Conservation (phyloP, 192 early-diverging fungal species). For the Entomortierella lignicola region DNA sequence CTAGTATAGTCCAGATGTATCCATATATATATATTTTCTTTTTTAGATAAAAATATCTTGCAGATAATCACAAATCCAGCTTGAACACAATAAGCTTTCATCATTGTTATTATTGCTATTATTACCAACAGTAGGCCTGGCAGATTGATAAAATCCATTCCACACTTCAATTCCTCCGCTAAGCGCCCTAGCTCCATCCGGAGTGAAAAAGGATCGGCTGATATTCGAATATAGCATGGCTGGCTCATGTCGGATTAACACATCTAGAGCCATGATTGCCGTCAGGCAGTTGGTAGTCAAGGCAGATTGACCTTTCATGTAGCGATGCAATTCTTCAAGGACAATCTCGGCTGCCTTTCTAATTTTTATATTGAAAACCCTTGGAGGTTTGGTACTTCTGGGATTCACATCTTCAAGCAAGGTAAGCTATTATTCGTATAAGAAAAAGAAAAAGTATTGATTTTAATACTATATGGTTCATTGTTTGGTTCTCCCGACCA, state of each 20-base stretch:
- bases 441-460: no score
- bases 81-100: no score
- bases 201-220: constrained; percentile 92
- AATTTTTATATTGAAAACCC: constrained; percentile 73
- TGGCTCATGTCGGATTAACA: constrained; percentile 86
- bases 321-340: constrained; percentile 68
- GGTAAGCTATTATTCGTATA: constrained; percentile 42
- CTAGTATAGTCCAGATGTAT: constrained; percentile 4
- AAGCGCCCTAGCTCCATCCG: constrained; percentile 61
- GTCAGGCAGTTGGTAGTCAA: constrained; percentile 55
- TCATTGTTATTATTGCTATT: not conserved
- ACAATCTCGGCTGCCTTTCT: constrained; percentile 75
- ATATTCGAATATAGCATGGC: constrained; percentile 83
- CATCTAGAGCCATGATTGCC: constrained; percentile 79
- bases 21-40: not conserved
- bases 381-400: constrained; percentile 31
- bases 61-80: not conserved
- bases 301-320: constrained; percentile 60
- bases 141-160: constrained; percentile 93
- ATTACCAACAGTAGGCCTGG: constrained; percentile 79
- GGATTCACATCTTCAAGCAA: constrained; percentile 57
- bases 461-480: no score
- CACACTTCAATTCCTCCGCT: constrained; percentile 88
- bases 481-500: no score
- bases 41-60: no score